Percentiles rank a stretch among this genome's conserved stretches.
phyloP scores from a whole-genome alignment of 2,329 filamentous ascomycete genomes.

The Diplodia corticola region DNA sequence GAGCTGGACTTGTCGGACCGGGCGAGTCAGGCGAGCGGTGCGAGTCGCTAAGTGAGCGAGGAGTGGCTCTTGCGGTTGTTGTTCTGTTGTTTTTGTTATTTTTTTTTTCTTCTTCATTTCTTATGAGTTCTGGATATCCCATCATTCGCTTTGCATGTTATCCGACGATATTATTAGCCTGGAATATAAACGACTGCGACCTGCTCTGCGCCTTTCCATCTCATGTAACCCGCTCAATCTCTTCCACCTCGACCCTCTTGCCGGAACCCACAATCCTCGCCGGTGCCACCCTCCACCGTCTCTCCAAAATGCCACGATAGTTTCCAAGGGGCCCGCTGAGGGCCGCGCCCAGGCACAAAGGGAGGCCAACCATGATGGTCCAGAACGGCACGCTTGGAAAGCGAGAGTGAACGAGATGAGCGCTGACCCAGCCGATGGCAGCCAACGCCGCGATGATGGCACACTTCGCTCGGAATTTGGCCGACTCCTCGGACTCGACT shows the following conservation, averaged over 20 bases:
- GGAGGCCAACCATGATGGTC: too few relatives aligned
- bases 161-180: neutral
- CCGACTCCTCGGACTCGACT: too few relatives aligned
- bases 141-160: neutral
- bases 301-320: neutral
- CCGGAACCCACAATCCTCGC: neutral
- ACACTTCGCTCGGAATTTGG: neutral
- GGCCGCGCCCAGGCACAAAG: neutral
- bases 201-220: too few relatives aligned
- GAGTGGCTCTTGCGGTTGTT: too few relatives aligned
- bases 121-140: neutral
- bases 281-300: neutral
- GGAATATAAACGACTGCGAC: neutral
- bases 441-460: neutral
- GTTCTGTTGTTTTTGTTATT: neutral
- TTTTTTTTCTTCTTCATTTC: neutral
- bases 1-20: neutral
- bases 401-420: too few relatives aligned
- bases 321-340: neutral
- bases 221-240: neutral
- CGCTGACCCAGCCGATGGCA: neutral
- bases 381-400: too few relatives aligned
- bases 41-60: neutral
- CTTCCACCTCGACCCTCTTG: neutral
- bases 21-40: neutral